Base-by-base conservation (phyloP, 306 rosid genomes). In the Cicer arietinum region DNA sequence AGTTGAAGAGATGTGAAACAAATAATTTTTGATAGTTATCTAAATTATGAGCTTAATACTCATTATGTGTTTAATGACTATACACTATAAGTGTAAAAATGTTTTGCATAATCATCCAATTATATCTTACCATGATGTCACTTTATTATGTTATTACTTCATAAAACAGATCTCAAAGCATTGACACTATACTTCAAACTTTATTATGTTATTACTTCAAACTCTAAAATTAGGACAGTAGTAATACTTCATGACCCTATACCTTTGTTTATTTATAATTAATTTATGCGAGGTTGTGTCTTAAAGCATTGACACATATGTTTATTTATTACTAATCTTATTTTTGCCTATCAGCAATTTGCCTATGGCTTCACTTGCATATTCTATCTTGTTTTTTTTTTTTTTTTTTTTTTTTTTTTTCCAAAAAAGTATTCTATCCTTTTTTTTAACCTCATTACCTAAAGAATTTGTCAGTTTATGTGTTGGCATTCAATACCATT, bases 11-110 rank as follows among this genome's bases (percentile, higher is more conserved):
- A 42, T 65, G 71, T 42, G 54, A 56, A 47, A 13, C 67, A 20
- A n/a, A 69, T 18, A 4, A 11, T 6, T n/a, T 69, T 69, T 51
- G 6, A 50, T 70, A 14, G 63, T n/a, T 69, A 50, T 48, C 54
- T 30, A 30, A 30, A 30, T 30, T 30, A 30, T 30, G 35, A 30
- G 35, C 35, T 30, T 30, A 30, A 30, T 30, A 30, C 35, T 6
- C 45, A 42, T 42, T 42, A 7, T 42, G 45, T 8, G 45, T 42
- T 42, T 42, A 42, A 42, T 42, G 10, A 42, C 0, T 6, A 30
- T 42, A 6, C 9, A 42, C 9, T 42, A 7, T 5, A 7, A 42
- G 10, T 42, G 1, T 42, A 42, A 42, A 42, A 42, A 42, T 42
- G 9, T 42, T 42, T 42, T 42, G 2, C 45, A 42, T 8, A 42